phyloP scores from a whole-genome alignment of 2,329 filamentous ascomycete species.

The Fusarium tricinctum region DNA sequence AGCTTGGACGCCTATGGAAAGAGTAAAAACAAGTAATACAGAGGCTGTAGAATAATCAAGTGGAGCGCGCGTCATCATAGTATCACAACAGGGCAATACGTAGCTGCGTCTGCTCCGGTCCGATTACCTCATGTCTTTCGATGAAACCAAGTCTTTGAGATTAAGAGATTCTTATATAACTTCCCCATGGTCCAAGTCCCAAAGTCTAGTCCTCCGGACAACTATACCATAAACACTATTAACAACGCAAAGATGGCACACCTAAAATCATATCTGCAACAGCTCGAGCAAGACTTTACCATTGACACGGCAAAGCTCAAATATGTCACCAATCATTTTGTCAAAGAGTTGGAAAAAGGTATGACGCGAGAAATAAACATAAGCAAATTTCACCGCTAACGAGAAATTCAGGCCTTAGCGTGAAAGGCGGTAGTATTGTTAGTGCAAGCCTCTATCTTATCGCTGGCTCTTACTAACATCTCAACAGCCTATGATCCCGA shows the following conservation, averaged over 20 bases:
- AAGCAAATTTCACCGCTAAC: neutral
- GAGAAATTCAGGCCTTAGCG: neutral
- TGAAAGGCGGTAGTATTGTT: conserved; percentile 1
- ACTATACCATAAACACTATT: neutral
- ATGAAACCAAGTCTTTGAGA: neutral
- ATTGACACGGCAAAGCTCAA: conserved; percentile 20
- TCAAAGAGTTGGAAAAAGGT: conserved; percentile 18
- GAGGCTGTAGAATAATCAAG: neutral
- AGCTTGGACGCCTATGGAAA: neutral
- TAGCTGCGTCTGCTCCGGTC: neutral
- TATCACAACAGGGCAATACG: neutral
- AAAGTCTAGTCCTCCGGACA: neutral
- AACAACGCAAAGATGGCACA: neutral
- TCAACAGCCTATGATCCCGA: conserved; percentile 18
- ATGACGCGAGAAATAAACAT: rapidly evolving
- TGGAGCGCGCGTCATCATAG: conserved; percentile 11
- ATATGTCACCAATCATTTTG: conserved; percentile 13
- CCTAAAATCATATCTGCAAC: neutral
- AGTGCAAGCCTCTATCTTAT: neutral
- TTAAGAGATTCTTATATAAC: neutral
- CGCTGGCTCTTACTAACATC: neutral
- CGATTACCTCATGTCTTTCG: neutral
- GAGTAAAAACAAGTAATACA: neutral
- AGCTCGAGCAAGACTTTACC: conserved; percentile 10
- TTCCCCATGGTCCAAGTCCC: neutral